Evolutionary conservation across 2,329 filamentous ascomycete species (phyloP).

Genomic region (Apiospora arundinis): DNA sequence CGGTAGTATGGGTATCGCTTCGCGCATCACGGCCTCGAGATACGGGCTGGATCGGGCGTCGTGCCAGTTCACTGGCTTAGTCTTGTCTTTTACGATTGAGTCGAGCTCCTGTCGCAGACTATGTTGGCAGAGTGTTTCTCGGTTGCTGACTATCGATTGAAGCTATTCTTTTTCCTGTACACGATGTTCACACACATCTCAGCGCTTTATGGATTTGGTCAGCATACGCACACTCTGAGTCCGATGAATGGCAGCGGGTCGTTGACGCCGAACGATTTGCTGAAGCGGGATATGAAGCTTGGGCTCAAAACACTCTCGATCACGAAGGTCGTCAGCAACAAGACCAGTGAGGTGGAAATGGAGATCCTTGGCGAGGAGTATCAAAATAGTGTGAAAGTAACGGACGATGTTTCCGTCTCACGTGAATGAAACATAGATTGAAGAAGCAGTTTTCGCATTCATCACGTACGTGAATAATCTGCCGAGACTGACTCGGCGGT

Average conservation of each 20-base stretch:
- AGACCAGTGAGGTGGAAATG: not conserved
- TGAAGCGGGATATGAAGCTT: slow-evolving; percentile 10
- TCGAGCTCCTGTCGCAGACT: slow-evolving; percentile 45
- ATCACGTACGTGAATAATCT: not conserved
- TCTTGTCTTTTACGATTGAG: slow-evolving; percentile 30
- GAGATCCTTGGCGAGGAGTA: not conserved
- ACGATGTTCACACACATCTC: slow-evolving; percentile 23
- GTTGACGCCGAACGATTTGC: not conserved
- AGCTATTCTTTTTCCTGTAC: slow-evolving; percentile 25
- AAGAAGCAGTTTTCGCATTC: not conserved
- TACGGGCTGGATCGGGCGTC: slow-evolving; percentile 35
- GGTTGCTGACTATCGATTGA: not conserved
- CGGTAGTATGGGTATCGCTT: slow-evolving; percentile 51
- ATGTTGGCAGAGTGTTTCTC: not conserved
- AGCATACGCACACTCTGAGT: slow-evolving; percentile 20
- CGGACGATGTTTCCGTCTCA: not conserved
- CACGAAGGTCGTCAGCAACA: not conserved
- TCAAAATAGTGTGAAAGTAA: not conserved
- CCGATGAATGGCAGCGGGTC: not conserved
- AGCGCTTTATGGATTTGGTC: slow-evolving; percentile 25
- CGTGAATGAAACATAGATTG: not conserved
- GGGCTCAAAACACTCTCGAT: not conserved
- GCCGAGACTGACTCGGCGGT: not conserved
- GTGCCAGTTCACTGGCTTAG: slow-evolving; percentile 26
- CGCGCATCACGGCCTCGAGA: slow-evolving; percentile 51